Evolutionary conservation across 2,329 filamentous ascomycete genomes (phyloP), one percentile per base, ranked within the genome.

Genomic region (Monilinia laxa): DNA sequence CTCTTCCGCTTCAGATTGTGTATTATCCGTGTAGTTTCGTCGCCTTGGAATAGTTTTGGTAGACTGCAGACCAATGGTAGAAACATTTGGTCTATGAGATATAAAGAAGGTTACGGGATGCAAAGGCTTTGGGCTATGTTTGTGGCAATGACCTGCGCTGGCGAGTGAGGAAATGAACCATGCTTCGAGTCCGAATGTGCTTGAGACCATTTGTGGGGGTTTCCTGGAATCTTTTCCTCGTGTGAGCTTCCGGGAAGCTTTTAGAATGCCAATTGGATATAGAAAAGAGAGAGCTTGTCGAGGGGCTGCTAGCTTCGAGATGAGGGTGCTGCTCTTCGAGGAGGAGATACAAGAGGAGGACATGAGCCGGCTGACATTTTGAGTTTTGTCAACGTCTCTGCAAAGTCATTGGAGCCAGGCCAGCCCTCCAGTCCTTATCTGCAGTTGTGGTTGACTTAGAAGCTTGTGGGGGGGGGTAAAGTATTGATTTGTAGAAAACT

Each of bases 301-400:
- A 72, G 75, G 71, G 70, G 75, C 75, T 78, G 74, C 75, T 78
- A 80, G 76, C 77, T 79, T 80, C 70, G 80, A 79, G 77, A 79
- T 77, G 76, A 80, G 76, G 76, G 80, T 79, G 78, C 79, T 79
- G 77, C 78, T 76, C 71, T 72, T 75, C 71, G 74, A 80, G 81
- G 82, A 79, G 78, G 82, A 80, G 79, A 80, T 80, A 79, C 81
- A 81, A 80, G 83, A 77, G 79, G 82, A 79, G 84, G 84, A 86
- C 87, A 89, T 89, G 85, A 84, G 84, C 83, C 75, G 79, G 77
- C 80, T 80, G 79, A 82, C 86, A 89, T 88, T 73, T 81, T 87
- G 84, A 79, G 78, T 53, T 56, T 69, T 67, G 58, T 71, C 68
- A 74, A 72, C 69, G 68, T 70, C 60, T 66, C 59, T 68, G 66